Percentiles rank a stretch among this genome's conserved stretches.
phyloP scores from a whole-genome alignment of 2,329 filamentous ascomycete genomes.

The Cryphonectria radicalis region DNA sequence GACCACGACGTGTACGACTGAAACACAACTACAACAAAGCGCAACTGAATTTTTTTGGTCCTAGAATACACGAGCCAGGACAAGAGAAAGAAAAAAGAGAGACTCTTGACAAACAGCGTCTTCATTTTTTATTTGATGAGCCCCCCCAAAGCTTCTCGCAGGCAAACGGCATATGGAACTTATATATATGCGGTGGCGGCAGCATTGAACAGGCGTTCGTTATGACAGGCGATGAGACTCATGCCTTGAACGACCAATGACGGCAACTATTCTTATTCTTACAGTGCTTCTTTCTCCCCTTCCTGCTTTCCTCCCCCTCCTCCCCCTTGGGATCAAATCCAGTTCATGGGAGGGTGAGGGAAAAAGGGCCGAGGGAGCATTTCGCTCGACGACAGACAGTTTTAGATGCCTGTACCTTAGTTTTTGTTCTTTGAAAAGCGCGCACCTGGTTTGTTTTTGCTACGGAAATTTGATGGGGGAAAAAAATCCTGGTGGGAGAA shows the following conservation, averaged over 20 bases:
- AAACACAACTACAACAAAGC: constrained; percentile 16
- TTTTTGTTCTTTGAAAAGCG: constrained; percentile 11
- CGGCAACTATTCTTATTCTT: constrained; percentile 21
- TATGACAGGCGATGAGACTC: constrained; percentile 23
- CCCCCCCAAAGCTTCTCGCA: background rate
- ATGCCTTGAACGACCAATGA: constrained; percentile 28
- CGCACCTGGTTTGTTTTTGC: background rate
- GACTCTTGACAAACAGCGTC: background rate
- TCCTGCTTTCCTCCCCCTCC: background rate
- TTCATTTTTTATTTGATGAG: background rate
- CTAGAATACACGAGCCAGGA: constrained; percentile 1
- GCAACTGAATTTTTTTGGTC: background rate
- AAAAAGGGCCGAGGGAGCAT: background rate
- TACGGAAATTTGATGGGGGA: constrained; percentile 2
- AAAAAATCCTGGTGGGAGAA: constrained; percentile 8
- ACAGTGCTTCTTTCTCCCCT: constrained; percentile 18
- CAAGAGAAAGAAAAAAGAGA: background rate
- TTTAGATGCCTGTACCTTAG: constrained; percentile 15
- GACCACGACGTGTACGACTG: constrained; percentile 45
- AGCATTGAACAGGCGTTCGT: constrained; percentile 29
- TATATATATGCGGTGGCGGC: constrained; percentile 18
- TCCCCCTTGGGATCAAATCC: background rate
- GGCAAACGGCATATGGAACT: constrained; percentile 20
- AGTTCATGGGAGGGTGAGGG: background rate
- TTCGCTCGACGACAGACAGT: background rate